Percentiles rank a stretch among this genome's conserved stretches.
Conservation (phyloP, 306 rosid species). For the Bauhinia variegata region DNA sequence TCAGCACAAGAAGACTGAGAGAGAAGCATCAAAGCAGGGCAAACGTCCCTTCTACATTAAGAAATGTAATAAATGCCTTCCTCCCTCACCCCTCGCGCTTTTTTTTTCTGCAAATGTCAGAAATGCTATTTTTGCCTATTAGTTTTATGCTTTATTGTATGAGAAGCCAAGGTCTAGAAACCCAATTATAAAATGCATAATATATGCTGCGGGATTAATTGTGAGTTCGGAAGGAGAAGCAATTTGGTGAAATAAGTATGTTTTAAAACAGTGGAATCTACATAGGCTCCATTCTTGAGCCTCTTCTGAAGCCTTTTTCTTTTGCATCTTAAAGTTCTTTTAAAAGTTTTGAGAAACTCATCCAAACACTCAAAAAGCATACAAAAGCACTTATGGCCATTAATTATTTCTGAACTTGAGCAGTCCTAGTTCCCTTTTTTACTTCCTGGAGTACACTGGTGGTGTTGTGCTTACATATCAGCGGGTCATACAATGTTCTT, state of each 20-base stretch:
- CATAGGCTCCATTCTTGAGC: not conserved
- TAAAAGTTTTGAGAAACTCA: too few species aligned
- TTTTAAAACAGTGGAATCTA: too few species aligned
- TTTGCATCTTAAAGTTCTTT: too few species aligned
- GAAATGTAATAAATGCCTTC: conserved; percentile 50
- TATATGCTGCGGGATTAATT: conserved; percentile 2
- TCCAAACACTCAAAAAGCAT: too few species aligned
- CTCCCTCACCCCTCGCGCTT: not conserved
- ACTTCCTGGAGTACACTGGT: not conserved
- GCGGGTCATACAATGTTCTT: too few species aligned
- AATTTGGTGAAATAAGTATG: too few species aligned
- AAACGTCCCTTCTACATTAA: conserved; percentile 70
- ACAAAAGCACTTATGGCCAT: not conserved
- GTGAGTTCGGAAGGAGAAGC: not conserved
- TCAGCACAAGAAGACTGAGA: conserved; percentile 75
- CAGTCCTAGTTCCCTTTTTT: conserved; percentile 1
- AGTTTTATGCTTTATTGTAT: not conserved
- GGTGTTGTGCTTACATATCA: not conserved
- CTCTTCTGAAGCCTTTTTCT: not conserved
- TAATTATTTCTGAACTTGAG: not conserved
- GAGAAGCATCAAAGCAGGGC: conserved; percentile 80
- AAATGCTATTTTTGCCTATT: conserved; percentile 6
- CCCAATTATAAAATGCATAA: not conserved
- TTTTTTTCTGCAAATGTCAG: conserved; percentile 13
- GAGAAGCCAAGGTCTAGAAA: not conserved